Evolutionary conservation across 108 stramenopile species (phyloP), one percentile per base, ranked within the genome.

Genomic region (Fragilaria crotonensis): DNA sequence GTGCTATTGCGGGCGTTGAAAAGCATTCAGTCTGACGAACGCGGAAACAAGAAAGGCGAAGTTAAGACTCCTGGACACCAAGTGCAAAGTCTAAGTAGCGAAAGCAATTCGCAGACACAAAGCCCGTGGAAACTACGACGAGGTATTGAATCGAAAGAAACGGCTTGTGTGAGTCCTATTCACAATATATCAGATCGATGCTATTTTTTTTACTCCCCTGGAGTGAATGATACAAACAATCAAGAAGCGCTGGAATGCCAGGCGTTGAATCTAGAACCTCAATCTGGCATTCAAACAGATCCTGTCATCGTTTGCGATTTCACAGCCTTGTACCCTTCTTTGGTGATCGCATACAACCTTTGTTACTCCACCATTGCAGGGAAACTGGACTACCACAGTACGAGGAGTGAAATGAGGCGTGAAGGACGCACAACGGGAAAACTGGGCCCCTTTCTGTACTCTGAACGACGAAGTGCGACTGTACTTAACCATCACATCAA

Each of bases 261-360:
- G 57, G 90, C 90, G 28, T 47, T 93, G 59, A 93, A 85, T 3
- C 70, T 93, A 29, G 98, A 99, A 65, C 98, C 98, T 2, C 52
- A 77, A 36, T 85, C 84, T 44, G 91, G 83, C 18, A 84, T 97
- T 58, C 93, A 96, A 57, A 68, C 70, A 19, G 93, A 96, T 25
- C 98, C 98, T 5, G 85, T 99, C 21, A 89, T 96, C 22, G 97
- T 98, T 3, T 90, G 97, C 41, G 98, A 99, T 62, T 99, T 98
- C 59, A 95, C 86, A 5, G 90, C 90, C 5, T 77, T 99, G 32
- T 99, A 99, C 70, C 98, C 98, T 17, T 96, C 95, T 0, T 86
- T 99, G 46, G 79, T 99, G 30, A 97, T 98, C 68, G 96, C 96
- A 29, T 94, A 97, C 76, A 99, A 99, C 62, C 75, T 99, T 1